Evolutionary conservation across 2,329 filamentous ascomycete genomes (phyloP), one percentile per base, ranked within the genome.

Genomic region (Exophiala aquamarina): DNA sequence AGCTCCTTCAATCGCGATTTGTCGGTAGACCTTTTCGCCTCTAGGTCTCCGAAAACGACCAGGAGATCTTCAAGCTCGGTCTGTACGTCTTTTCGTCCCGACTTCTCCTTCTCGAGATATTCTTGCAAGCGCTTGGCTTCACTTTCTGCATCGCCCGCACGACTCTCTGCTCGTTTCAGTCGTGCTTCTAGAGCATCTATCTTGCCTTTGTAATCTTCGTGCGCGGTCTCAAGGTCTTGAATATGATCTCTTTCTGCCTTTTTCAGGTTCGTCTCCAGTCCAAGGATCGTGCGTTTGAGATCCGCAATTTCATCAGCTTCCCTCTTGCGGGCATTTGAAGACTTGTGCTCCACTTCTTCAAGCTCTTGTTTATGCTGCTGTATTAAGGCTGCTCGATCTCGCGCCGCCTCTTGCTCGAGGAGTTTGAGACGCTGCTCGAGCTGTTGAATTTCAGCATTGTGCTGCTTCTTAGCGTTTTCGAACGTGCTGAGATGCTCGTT

Each of bases 21-120:
- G 63, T 92, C 89, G 58, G 80, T 82, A 33, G 77, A 76, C 39
- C 82, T 74, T 69, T 91, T 92, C 44, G 89, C 86, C 66, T 93
- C 88, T 14, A 90, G 63, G 62, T 93, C 88, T 11, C 81, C 83
- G 66, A 91, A 89, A 4, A 93, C 84, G 71, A 92, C 86, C 28
- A 93, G 70, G 44, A 92, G 73, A 64, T 93, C 88, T 57, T 93
- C 88, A 36, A 92, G 73, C 65, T 93, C 88, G 2, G 79, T 76
- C 63, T 92, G 87, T 4, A 78, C 76, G 1, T 77, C 70, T 51
- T 81, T 75, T 45, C 79, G 82, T 20, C 29, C 47, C 48, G 85
- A 82, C 50, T 81, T 76, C 56, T 83, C 80, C 52, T 79, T 83
- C 54, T 77, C 69, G 9, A 58, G 45, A 31, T 57, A 52, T 21